phyloP scores from a whole-genome alignment of 163 green algal species.

The Scenedesmus sp. region DNA sequence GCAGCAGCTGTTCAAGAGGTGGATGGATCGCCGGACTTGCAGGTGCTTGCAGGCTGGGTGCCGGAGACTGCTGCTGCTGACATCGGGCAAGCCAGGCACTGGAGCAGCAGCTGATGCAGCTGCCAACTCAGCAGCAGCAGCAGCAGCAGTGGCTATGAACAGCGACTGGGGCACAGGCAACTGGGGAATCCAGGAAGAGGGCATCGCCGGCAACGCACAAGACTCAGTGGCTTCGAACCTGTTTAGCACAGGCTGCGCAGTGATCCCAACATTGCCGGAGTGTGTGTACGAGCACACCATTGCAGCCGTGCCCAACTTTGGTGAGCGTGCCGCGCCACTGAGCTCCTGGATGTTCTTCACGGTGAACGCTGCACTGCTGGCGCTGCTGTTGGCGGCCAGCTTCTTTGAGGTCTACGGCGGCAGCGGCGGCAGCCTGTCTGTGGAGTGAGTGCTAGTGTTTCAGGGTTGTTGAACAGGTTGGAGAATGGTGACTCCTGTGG shows the following conservation, averaged over 20 bases:
- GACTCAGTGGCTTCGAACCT: background rate
- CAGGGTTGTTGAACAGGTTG: too few relatives aligned
- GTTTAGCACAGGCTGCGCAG: background rate
- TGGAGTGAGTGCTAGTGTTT: too few relatives aligned
- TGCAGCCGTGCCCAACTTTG: slow-evolving; percentile 45
- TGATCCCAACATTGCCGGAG: slow-evolving; percentile 33
- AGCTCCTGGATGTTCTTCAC: slow-evolving; percentile 28
- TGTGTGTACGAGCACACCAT: slow-evolving; percentile 44
- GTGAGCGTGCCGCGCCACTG: too few relatives aligned
- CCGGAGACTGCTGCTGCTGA: too few relatives aligned
- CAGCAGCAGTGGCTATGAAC: background rate
- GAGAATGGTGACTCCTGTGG: too few relatives aligned
- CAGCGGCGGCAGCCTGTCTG: too few relatives aligned
- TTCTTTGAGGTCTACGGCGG: slow-evolving; percentile 41
- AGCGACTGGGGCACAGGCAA: background rate
- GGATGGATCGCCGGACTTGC: too few relatives aligned
- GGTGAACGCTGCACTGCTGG: slow-evolving; percentile 8
- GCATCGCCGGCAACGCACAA: too few relatives aligned
- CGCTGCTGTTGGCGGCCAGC: background rate
- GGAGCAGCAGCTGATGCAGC: background rate
- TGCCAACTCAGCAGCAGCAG: too few relatives aligned
- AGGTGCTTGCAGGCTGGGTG: too few relatives aligned
- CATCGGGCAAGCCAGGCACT: too few relatives aligned
- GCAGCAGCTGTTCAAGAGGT: background rate
- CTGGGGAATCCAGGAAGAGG: background rate